These are phyloP conservation scores for Hymenoscyphus fraxineus DNA, from an alignment of 2,329 filamentous ascomycete species.

Conservation along the genomic window DNA sequence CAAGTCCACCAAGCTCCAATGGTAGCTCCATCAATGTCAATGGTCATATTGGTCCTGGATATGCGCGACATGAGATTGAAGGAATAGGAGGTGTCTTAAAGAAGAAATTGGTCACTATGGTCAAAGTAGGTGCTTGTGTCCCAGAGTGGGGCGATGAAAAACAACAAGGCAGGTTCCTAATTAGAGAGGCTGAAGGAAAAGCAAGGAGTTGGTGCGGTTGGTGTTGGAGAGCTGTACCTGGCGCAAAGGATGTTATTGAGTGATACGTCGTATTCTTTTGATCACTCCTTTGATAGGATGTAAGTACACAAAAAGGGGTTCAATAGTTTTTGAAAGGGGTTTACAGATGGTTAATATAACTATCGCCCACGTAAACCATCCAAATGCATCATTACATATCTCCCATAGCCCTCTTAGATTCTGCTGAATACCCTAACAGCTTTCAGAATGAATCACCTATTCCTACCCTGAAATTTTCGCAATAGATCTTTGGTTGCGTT, in stretches of 20 bases:
- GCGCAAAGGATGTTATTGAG: slow-evolving; percentile 42
- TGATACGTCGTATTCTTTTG: slow-evolving; percentile 7
- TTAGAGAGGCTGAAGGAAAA: slow-evolving; percentile 63
- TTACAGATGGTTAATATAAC: too few species aligned
- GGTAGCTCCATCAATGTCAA: slow-evolving; percentile 12
- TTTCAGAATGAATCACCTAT: too few species aligned
- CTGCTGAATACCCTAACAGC: too few species aligned
- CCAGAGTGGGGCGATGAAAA: slow-evolving; percentile 81
- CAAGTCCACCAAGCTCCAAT: slow-evolving; percentile 20
- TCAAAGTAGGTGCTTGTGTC: slow-evolving; percentile 78
- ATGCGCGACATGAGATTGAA: slow-evolving; percentile 83
- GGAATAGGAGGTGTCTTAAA: slow-evolving; percentile 86
- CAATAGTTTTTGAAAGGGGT: too few species aligned
- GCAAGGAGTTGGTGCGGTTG: slow-evolving; percentile 87
- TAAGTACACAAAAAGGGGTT: not conserved
- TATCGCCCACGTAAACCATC: too few species aligned
- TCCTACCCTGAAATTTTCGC: too few species aligned
- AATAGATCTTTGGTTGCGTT: too few species aligned
- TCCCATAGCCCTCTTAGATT: too few species aligned
- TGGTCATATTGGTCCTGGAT: slow-evolving; percentile 58
- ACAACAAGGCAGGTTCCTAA: slow-evolving; percentile 60
- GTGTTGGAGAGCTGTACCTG: slow-evolving; percentile 75
- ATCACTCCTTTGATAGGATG: not conserved
- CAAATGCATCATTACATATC: too few species aligned
- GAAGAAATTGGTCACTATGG: slow-evolving; percentile 78